Evolutionary conservation across 176 grass and related monocot genomes (phyloP).

Genomic region (Triticum monococcum): DNA sequence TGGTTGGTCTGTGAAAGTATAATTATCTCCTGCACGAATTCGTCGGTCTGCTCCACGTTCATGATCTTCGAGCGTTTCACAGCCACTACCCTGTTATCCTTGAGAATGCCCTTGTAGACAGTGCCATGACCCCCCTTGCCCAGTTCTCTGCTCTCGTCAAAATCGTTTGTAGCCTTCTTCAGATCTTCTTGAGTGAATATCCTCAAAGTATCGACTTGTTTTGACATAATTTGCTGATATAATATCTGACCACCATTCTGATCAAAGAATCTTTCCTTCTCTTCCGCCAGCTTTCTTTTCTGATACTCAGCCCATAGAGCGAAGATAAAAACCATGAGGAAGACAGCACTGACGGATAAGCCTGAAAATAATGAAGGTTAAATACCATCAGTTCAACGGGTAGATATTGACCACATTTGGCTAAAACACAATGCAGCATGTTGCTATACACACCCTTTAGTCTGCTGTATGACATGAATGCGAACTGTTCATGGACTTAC

Average conservation of each 20-base stretch:
- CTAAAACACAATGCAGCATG: neutral
- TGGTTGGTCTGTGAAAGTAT: neutral
- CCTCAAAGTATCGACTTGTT: constrained; percentile 12
- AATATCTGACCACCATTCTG: constrained; percentile 28
- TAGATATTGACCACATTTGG: neutral
- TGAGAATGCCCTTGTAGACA: constrained; percentile 3
- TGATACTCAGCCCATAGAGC: neutral
- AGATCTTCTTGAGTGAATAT: neutral
- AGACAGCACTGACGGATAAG: neutral
- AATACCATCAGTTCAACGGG: neutral
- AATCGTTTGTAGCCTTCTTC: neutral
- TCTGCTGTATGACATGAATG: neutral
- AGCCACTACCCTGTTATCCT: constrained; percentile 9
- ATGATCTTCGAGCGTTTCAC: constrained; percentile 16
- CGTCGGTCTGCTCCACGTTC: neutral
- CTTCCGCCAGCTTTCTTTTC: neutral
- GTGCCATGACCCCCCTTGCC: neutral
- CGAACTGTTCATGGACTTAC: neutral
- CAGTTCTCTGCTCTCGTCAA: neutral
- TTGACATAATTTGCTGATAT: constrained; percentile 19
- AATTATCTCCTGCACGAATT: neutral
- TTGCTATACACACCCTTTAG: neutral
- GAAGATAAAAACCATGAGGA: neutral
- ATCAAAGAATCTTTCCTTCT: neutral
- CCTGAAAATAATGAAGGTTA: neutral